Evolutionary conservation across 352 stramenopile genomes (phyloP), one percentile per base, ranked within the genome.

Genomic region (Globisporangium spinosum): DNA sequence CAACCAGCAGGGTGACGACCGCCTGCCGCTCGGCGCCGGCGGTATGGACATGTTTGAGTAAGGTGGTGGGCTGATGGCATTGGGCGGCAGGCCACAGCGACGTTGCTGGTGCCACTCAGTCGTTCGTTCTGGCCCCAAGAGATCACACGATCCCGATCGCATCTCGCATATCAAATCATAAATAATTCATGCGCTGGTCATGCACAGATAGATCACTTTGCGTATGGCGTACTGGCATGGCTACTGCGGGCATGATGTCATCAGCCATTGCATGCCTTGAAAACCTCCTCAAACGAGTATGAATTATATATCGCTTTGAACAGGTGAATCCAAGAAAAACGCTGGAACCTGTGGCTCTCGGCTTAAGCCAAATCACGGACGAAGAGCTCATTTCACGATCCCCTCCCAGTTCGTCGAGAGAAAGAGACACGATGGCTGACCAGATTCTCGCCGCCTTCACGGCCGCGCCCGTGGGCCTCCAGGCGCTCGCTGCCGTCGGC

Each of bases 1-100:
- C 64, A 82, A 82, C 67, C 73, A 81, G 55, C 76, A 79, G 68
- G 70, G 72, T 40, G 82, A 86, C 47, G 80, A 87, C 32, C 77
- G 71, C 58, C 62, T 64, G 23, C 70, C 65, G 29, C 79, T 70
- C 27, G 75, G 69, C 29, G 73, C 70, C 22, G 73, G 65, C 29
- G 80, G 77, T 47, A 86, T 89, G 78, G 80, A 87, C 62, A 86
- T 76, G 17, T 79, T 83, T 65, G 80, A 89, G 62, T 88, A 72
- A 71, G 53, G 22, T 20, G 54, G 35, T 59, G 27, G 54, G 13
- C 38, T 15, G 38, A 40, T 13, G 35, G 35, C 35, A 43, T 43
- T 59, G 54, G 27, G 2, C 6, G n/a, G 23, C 34, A 35, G 35
- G 34, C 34, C 35, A 43, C 35, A 43, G 35, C 9, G 9, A 43